Evolutionary conservation across 202 grass and related monocot genomes (phyloP), one percentile per base, ranked within the genome.

Genomic region (Dendrocalamus latiflorus): DNA sequence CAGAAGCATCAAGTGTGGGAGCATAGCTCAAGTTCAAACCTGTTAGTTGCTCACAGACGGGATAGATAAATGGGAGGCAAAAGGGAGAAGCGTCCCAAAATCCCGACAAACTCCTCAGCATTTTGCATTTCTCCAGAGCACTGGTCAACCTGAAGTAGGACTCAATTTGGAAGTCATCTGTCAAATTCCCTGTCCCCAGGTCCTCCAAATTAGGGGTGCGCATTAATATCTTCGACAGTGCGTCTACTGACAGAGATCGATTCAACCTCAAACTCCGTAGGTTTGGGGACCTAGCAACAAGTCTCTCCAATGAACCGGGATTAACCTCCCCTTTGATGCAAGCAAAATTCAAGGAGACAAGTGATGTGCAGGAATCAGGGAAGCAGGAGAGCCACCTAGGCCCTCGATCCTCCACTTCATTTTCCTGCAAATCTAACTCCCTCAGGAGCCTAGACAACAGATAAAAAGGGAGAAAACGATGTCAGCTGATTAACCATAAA

Each of bases 401-500:
- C 77, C 96, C 96, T 72, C 85, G 91, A 70, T 99, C 96, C 28
- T 96, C 96, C 82, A 99, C 86, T 50, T 99, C 93, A 95, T 99
- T 95, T 95, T 99, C 96, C 87, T 99, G 96, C 91, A 99, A 90
- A 90, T 99, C 96, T 65, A 99, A 71, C 74, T 99, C 93, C 84
- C 85, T 86, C 49, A 99, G 81, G 68, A 63, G 75, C 87, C 96
- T 99, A 77, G 47, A 49, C n/a, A n/a, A n/a, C n/a, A n/a, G n/a
- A n/a, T n/a, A n/a, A n/a, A n/a, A n/a, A n/a, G n/a, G n/a, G n/a
- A n/a, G n/a, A n/a, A n/a, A n/a, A n/a, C n/a, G n/a, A n/a, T n/a
- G n/a, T n/a, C n/a, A n/a, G n/a, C n/a, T n/a, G n/a, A n/a, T n/a
- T n/a, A n/a, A n/a, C n/a, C n/a, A n/a, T n/a, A n/a, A n/a, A n/a